Base-by-base conservation (phyloP, 1,284 basidiomycete genomes). In the Leccinum pachyderme region DNA sequence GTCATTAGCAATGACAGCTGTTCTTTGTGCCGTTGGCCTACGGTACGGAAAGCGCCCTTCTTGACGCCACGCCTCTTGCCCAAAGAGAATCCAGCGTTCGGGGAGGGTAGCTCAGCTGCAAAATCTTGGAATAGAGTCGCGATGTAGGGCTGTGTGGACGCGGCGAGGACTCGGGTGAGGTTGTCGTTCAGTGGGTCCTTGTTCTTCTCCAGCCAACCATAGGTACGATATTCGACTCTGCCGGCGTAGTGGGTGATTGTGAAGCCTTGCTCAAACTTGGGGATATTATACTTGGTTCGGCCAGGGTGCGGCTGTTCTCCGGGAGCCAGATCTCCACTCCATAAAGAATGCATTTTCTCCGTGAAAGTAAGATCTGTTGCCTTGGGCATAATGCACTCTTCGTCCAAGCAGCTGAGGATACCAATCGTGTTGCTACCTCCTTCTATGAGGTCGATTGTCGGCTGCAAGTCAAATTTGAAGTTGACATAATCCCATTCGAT, bases 401-500 rank as follows among this genome's bases (percentile, higher is more conserved):
- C 97, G 70, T 99, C 97, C 47, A 99, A 78, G 63, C 91, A 89
- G 59, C 93, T 94, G 39, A 99, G 81, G 54, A 99, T 91, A 58
- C 97, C 97, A 61, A 99, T 95, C 8, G 81, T 76, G 55, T 35
- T 65, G 22, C 81, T 79, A 55, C 82, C 84, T 13, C 88, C 81
- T 74, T 99, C 97, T 65, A 99, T 99, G 53, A 99, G 84, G 69
- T 99, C 96, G 71, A 99, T 99, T 0, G 97, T 99, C 0, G 97
- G 96, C 71, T 99, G 97, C 7, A 99, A 78, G 71, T 99, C 96
- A 47, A 98, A 81, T 15, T 96, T 97, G 71, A 99, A 99, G 75
- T 99, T 98, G 74, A 98, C 90, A 69, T 97, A 98, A 69, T 97
- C 90, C 97, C 97, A 99, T 59, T 96, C 88, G 72, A 99, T 99